Evolutionary conservation across 176 grass and related monocot genomes (phyloP).

Genomic region (Zizania latifolia): DNA sequence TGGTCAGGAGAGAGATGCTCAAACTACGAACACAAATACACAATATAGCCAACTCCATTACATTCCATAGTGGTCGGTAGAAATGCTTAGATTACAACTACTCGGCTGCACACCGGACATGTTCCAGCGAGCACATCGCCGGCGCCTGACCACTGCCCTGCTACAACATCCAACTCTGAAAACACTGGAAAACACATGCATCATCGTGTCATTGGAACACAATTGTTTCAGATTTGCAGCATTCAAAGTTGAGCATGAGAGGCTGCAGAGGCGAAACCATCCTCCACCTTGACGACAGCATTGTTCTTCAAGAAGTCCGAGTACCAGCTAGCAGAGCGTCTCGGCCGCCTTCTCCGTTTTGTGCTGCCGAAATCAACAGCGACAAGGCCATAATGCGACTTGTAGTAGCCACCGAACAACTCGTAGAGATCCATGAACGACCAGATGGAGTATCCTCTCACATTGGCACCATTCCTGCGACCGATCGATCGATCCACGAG

Average conservation of each 20-base stretch:
- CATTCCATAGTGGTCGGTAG: too few species aligned
- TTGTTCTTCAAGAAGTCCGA: constrained; percentile 46
- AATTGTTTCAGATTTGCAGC: neutral
- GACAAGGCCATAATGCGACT: constrained; percentile 20
- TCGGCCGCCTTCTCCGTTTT: constrained; percentile 32
- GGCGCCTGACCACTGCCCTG: too few species aligned
- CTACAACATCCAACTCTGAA: neutral
- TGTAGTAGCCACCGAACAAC: constrained; percentile 32
- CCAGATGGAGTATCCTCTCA: constrained; percentile 52
- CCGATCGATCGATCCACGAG: neutral
- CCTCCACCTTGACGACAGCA: constrained; percentile 8
- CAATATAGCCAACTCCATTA: too few species aligned
- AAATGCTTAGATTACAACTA: too few species aligned
- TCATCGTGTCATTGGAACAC: neutral
- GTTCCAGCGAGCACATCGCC: too few species aligned
- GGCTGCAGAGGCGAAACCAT: neutral
- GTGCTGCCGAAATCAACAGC: constrained; percentile 38
- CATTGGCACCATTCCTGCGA: constrained; percentile 41
- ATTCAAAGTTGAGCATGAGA: neutral
- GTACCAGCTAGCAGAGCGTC: constrained; percentile 47
- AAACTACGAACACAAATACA: too few species aligned
- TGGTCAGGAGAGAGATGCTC: too few species aligned
- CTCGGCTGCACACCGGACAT: too few species aligned
- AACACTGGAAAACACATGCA: neutral
- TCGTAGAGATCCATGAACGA: constrained; percentile 59